Evolutionary conservation across 2,329 filamentous ascomycete species (phyloP), one percentile per base, ranked within the genome.

Genomic region (Penicillium sclerotigenum): DNA sequence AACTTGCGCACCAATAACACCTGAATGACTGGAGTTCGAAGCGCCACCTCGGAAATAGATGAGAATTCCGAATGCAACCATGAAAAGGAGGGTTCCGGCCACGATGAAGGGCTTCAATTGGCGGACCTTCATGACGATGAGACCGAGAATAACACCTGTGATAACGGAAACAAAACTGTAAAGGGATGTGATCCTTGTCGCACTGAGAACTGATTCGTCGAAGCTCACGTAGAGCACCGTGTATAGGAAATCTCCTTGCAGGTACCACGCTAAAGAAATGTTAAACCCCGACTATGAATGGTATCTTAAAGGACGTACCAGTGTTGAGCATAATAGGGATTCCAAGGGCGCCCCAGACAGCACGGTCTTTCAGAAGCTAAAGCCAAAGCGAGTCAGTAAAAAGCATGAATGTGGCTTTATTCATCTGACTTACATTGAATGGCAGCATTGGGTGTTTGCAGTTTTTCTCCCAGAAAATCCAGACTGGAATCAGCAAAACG

Each of bases 71-170:
- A 87, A 87, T 0, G 85, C 84, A n/a, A 85, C 82, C 64, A 85
- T 76, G 74, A 85, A 87, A 2, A 87, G 75, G 9, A 75, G 71
- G 1, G 83, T 86, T 33, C 85, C 86, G 28, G 73, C 72, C 37
- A 87, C 70, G 65, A 87, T 86, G 68, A 88, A 85, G n/a, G 77
- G 68, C 66, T 88, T 88, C 65, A 87, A 79, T 24, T 81, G 82
- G 51, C 83, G 80, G 24, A 85, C 76, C 52, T 77, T 78, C 73
- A 77, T 80, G 37, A 87, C 80, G 31, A 87, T 68, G 13, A 84
- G 65, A 5, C 85, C 84, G 16, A 85, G 74, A 43, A 83, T 64
- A 42, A 80, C 76, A 28, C 85, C 85, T 1, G 80, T 77, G 51
- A 87, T 75, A 56, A 86, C 83, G 22, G 82, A 85, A 47, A 73